Evolutionary conservation across 441 rosid genomes (phyloP).

Genomic region (Mallotus japonicus): DNA sequence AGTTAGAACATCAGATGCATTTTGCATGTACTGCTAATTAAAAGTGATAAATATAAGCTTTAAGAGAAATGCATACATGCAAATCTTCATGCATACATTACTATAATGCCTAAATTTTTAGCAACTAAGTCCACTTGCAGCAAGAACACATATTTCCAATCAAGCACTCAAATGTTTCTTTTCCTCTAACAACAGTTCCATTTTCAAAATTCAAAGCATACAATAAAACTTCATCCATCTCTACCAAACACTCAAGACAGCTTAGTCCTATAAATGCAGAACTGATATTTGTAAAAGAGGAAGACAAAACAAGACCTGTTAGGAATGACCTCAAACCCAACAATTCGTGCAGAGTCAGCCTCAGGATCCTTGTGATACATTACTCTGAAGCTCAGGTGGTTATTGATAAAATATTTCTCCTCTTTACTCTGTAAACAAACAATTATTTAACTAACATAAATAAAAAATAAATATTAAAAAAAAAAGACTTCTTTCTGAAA

Average conservation of each 20-base stretch:
- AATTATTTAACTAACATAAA: conserved; percentile 16
- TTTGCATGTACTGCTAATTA: background rate
- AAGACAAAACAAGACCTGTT: conserved; percentile 52
- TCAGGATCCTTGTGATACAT: conserved; percentile 82
- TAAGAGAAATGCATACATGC: background rate
- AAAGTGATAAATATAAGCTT: background rate
- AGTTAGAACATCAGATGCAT: background rate
- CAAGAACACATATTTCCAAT: background rate
- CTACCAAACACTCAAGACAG: background rate
- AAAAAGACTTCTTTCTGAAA: conserved; percentile 22
- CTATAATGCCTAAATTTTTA: background rate
- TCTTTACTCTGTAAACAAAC: conserved; percentile 72
- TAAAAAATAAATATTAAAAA: background rate
- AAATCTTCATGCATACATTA: background rate
- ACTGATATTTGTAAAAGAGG: background rate
- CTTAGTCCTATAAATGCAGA: conserved; percentile 9
- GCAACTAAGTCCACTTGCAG: conserved; percentile 1
- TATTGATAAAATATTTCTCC: conserved; percentile 88
- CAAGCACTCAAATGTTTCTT: background rate
- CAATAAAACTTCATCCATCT: background rate
- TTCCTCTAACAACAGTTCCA: background rate
- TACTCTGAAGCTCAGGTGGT: conserved; percentile 91
- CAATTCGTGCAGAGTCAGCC: conserved; percentile 81
- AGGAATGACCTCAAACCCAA: conserved; percentile 91
- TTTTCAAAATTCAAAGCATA: background rate